phyloP scores from a whole-genome alignment of 176 grass and related monocot species.

The Bothriochloa decipiens region DNA sequence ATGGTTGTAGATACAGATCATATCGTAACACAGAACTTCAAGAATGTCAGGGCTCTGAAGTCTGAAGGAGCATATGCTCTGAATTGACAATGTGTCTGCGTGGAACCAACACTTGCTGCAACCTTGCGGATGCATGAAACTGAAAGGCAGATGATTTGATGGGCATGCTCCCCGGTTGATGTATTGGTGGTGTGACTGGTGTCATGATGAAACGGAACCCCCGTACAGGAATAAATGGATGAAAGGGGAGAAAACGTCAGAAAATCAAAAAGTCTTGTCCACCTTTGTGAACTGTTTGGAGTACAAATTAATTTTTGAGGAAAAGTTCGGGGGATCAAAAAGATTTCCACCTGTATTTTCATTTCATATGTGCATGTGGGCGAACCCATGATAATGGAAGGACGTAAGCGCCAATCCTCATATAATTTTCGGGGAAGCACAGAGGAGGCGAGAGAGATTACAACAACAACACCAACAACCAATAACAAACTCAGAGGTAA shows the following conservation, averaged over 20 bases:
- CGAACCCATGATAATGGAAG: too few relatives aligned
- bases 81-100: conserved; percentile 4
- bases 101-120: neutral
- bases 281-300: neutral
- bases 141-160: neutral
- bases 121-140: neutral
- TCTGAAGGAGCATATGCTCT: neutral
- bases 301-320: neutral
- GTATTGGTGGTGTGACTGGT: neutral
- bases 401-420: too few relatives aligned
- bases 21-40: too few relatives aligned
- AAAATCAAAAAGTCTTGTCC: neutral
- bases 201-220: conserved; percentile 8
- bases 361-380: too few relatives aligned
- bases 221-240: conserved; percentile 42
- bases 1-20: conserved; percentile 58
- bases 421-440: too few relatives aligned
- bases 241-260: neutral
- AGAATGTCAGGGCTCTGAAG: conserved; percentile 70
- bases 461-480: too few relatives aligned
- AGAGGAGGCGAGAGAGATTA: too few relatives aligned
- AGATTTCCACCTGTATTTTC: too few relatives aligned
- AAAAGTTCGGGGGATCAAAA: too few relatives aligned
- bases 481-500: too few relatives aligned
- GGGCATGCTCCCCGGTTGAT: neutral